Base-by-base conservation (phyloP, 2,329 filamentous ascomycete genomes). In the Arthrocladium fulminans region DNA sequence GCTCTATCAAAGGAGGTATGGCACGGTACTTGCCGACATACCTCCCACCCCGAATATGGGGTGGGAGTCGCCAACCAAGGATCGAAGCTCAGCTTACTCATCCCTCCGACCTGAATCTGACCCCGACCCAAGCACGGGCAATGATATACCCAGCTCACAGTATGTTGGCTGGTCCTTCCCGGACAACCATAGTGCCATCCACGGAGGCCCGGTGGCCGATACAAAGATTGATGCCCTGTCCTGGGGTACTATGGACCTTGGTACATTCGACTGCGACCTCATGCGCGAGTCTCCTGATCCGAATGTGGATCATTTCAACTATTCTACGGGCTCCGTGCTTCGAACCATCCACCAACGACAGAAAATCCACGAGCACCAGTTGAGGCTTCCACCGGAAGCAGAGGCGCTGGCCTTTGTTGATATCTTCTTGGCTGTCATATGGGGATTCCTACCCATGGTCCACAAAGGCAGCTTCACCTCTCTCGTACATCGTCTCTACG, bases 201-300 rank as follows among this genome's bases (percentile, higher is more conserved):
- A 41, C 19, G 50, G 50, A 8, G 56, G 57, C 5, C 55, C 57
- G 0, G 50, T 89, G 60, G 82, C 83, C 58, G 86, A 85, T 40
- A 88, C 84, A 0, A 80, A 78, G 7, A 70, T 92, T n/a, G 82
- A 84, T 1, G 79, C 94, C 46, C 78, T 92, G 35, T 87, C 86
- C 27, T 84, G 84, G 57, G 83, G 85, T 39, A 84, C 92, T 13
- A 52, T 59, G 58, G 84, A 94, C 63, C 77, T 90, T 35, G 80
- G 83, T 10, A 79, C 83, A 38, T 88, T 86, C 59, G 75, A 82
- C 40, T 79, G 76, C 1, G 62, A 59, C 78, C 84, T 57, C 81
- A 85, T 68, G 50, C 67, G 63, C 51, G 57, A 74, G 63, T 61
- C 69, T 49, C 20, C 64, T 64, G 15, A 64, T 66, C 19, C 63